Conservation (phyloP, 306 rosid species). For the Begonia fuchsioides region DNA sequence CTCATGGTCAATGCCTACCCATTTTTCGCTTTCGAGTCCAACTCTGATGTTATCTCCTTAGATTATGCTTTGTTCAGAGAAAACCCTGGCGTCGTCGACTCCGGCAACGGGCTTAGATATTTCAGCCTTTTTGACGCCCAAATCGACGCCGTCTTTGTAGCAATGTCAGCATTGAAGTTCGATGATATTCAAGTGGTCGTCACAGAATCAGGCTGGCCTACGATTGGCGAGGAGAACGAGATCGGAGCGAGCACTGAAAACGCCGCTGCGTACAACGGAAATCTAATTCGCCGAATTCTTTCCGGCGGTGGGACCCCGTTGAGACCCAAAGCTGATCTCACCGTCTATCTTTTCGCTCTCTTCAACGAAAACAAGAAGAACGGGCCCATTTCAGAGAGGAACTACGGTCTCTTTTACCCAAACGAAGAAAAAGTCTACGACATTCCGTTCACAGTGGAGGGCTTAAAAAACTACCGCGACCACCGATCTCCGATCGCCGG, state of each 20-base stretch:
- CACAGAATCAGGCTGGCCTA: conserved; percentile 91
- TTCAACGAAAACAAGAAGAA: conserved; percentile 68
- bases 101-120: conserved; percentile 70
- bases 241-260: conserved; percentile 63
- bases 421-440: conserved; percentile 48
- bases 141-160: conserved; percentile 89
- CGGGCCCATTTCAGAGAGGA: conserved; percentile 84
- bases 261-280: conserved; percentile 86
- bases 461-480: conserved; percentile 28
- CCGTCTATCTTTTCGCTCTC: conserved; percentile 78
- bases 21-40: conserved; percentile 84
- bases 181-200: conserved; percentile 59
- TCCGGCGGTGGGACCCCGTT: conserved; percentile 62
- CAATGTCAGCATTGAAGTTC: conserved; percentile 50
- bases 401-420: conserved; percentile 80
- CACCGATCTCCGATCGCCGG: conserved; percentile 19
- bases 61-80: conserved; percentile 72
- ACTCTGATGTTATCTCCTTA: conserved; percentile 63
- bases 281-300: conserved; percentile 68
- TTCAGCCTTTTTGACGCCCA: conserved; percentile 79
- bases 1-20: conserved; percentile 96
- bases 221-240: conserved; percentile 60
- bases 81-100: conserved; percentile 68
- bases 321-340: conserved; percentile 67
- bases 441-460: conserved; percentile 55